phyloP scores from a whole-genome alignment of 106 monocot species.

The Hemerocallis citrina region DNA sequence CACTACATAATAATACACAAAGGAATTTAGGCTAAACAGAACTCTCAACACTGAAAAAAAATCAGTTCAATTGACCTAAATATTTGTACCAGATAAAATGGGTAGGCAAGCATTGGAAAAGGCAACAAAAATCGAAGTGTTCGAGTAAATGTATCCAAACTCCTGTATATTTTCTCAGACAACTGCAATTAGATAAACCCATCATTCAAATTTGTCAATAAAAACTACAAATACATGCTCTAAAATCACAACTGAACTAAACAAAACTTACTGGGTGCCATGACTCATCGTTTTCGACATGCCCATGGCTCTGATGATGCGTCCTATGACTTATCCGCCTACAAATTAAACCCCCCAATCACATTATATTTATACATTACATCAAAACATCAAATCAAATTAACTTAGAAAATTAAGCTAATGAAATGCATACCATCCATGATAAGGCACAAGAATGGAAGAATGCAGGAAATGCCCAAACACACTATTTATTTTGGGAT shows the following conservation, averaged over 20 bases:
- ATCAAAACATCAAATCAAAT: too few relatives aligned
- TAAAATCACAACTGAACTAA: neutral
- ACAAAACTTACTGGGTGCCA: conserved; percentile 72
- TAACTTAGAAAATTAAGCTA: neutral
- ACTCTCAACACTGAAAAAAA: neutral
- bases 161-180: conserved; percentile 39
- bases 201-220: neutral
- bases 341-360: conserved; percentile 12
- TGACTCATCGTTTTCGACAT: conserved; percentile 88
- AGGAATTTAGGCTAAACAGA: neutral
- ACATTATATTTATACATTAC: neutral
- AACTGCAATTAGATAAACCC: conserved; percentile 19
- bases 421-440: conserved; percentile 54
- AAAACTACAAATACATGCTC: neutral
- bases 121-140: conserved; percentile 44
- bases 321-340: conserved; percentile 93
- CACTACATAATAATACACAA: conserved; percentile 23
- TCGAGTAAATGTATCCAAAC: conserved; percentile 27
- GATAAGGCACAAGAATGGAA: conserved; percentile 81
- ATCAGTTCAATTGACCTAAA: neutral
- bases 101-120: conserved; percentile 63
- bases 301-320: conserved; percentile 89
- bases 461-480: conserved; percentile 78
- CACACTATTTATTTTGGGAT: conserved; percentile 61
- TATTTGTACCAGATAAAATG: conserved; percentile 50